A percentile compares a stretch with the other conserved stretches of the same genome.
Evolutionary conservation across 768 basidiomycete genomes (phyloP).

Genomic region (Auricularia cornea): DNA sequence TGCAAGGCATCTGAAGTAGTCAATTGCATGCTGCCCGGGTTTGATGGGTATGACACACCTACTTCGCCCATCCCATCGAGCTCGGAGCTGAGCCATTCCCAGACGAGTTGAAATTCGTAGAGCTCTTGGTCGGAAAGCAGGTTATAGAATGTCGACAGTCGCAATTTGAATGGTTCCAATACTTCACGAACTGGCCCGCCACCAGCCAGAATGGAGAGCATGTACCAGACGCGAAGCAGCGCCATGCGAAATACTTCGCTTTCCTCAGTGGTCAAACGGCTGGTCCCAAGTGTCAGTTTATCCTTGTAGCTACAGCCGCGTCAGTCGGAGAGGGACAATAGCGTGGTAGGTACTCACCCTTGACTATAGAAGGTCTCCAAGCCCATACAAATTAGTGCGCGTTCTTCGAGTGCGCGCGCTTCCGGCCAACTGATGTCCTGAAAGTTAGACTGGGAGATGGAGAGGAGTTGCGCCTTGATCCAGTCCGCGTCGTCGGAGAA

Average conservation of each 20-base stretch:
- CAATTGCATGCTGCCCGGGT: no score
- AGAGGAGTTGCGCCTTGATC: slow-evolving; percentile 13
- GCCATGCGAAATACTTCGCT: slow-evolving; percentile 9
- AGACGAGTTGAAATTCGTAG: no score
- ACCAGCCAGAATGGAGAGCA: slow-evolving; percentile 14
- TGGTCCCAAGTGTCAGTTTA: slow-evolving; percentile 12
- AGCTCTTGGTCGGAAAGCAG: no score
- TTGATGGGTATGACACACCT: no score
- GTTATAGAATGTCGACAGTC: no score
- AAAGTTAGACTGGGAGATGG: background rate
- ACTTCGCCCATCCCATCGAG: no score
- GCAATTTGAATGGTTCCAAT: background rate
- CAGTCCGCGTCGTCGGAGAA: slow-evolving; percentile 9
- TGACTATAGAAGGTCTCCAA: slow-evolving; percentile 35
- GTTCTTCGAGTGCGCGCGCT: slow-evolving; percentile 2
- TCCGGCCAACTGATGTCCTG: no score
- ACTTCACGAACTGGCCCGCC: slow-evolving; percentile 15
- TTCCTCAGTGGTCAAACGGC: slow-evolving; percentile 27
- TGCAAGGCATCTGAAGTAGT: no score
- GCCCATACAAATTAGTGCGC: slow-evolving; percentile 17
- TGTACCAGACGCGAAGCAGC: slow-evolving; percentile 12
- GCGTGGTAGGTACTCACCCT: slow-evolving; percentile 18
- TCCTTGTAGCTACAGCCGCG: background rate
- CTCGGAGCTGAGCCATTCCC: no score
- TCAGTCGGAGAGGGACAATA: background rate